Conservation (phyloP, 164 flowering plant genomes). For the Tetrastigma voinierianum region DNA sequence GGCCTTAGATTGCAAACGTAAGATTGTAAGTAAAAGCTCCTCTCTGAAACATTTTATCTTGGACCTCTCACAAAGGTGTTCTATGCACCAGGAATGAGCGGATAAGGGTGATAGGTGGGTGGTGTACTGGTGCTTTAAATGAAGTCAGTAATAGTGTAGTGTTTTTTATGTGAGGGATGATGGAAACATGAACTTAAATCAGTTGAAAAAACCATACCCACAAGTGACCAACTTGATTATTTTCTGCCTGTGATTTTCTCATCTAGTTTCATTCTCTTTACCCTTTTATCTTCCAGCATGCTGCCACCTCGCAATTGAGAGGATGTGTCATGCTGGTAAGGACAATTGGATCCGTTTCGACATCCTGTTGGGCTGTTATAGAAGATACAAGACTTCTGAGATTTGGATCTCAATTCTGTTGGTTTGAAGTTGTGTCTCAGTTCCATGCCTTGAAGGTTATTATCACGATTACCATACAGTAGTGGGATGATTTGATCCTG, state of each 20-base stretch:
- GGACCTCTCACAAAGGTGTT: too few species aligned
- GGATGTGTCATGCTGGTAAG: slow-evolving; percentile 29
- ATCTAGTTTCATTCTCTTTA: slow-evolving; percentile 31
- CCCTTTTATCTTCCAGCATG: slow-evolving; percentile 12
- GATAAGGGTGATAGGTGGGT: too few species aligned
- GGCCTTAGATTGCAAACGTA: too few species aligned
- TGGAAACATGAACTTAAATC: too few species aligned
- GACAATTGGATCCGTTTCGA: slow-evolving; percentile 32
- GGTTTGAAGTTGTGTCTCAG: slow-evolving; percentile 8
- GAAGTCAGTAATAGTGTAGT: too few species aligned
- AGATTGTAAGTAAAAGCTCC: too few species aligned
- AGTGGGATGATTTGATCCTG: neutral
- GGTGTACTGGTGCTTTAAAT: too few species aligned
- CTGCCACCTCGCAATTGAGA: slow-evolving; percentile 4
- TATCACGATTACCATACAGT: neutral
- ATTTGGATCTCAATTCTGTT: slow-evolving; percentile 13
- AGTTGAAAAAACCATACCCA: neutral
- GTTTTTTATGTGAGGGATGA: too few species aligned
- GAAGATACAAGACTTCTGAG: slow-evolving; percentile 31
- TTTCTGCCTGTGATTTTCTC: slow-evolving; percentile 11
- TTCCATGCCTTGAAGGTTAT: slow-evolving; percentile 9
- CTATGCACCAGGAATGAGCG: too few species aligned
- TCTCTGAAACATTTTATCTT: too few species aligned
- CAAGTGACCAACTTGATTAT: neutral
- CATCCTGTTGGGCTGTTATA: slow-evolving; percentile 36